These are phyloP conservation scores for Aspergillus ustus DNA, from an alignment of 2,329 filamentous ascomycete species.

Conservation along the genomic window DNA sequence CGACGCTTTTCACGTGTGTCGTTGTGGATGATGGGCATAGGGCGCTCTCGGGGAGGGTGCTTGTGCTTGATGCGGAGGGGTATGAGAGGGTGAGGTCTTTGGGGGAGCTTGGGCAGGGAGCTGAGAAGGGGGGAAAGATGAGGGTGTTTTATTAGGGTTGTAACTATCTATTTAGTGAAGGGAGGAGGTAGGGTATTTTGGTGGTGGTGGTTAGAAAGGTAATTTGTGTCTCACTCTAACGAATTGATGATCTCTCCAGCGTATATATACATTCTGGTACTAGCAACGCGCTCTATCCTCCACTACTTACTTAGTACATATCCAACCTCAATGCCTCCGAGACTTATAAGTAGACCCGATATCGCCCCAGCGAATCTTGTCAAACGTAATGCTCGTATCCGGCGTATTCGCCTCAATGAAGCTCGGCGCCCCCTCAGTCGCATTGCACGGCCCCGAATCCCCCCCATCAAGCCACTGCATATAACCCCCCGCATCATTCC, in stretches of 20 bases:
- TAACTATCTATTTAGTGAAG: no score
- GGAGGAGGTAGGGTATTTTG: neutral
- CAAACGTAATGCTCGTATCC: conserved; percentile 58
- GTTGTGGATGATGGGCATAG: neutral
- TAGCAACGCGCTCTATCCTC: neutral
- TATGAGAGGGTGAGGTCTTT: neutral
- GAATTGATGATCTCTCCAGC: neutral
- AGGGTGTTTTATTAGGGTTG: neutral
- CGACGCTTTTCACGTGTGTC: conserved; percentile 15
- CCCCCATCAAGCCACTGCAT: conserved; percentile 64
- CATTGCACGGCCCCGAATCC: conserved; percentile 58
- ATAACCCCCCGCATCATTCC: conserved; percentile 58
- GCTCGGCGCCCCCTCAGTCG: conserved; percentile 57
- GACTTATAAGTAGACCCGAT: conserved; percentile 56
- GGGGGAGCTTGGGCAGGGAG: neutral
- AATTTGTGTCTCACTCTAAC: neutral
- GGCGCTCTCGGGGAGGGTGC: neutral
- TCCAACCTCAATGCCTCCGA: neutral
- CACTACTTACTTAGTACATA: no score
- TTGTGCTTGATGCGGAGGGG: neutral
- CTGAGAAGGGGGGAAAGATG: neutral
- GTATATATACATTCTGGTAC: neutral
- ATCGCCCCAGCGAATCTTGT: conserved; percentile 65
- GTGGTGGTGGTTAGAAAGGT: neutral
- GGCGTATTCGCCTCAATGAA: conserved; percentile 54